phyloP scores from a whole-genome alignment of 345 rosid species.

The Linum tenue region DNA sequence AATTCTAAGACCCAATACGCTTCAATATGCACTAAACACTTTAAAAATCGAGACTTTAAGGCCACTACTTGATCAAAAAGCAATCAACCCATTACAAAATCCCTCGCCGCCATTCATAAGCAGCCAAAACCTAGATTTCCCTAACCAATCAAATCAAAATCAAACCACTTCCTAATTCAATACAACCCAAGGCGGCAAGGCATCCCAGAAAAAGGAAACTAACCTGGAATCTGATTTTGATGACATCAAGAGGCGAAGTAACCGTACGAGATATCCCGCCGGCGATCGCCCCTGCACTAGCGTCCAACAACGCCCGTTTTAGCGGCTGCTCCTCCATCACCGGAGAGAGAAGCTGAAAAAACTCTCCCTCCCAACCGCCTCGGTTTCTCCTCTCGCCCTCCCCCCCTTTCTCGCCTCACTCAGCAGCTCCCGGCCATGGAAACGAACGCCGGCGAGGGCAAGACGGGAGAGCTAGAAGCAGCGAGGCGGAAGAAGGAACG shows the following conservation, averaged over 20 bases:
- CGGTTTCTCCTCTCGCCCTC: background rate
- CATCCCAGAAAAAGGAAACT: constrained; percentile 2
- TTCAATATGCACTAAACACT: background rate
- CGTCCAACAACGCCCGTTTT: constrained; percentile 56
- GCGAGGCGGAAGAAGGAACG: background rate
- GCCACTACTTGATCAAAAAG: background rate
- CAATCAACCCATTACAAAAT: background rate
- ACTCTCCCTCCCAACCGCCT: background rate
- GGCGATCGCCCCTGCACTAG: constrained; percentile 66
- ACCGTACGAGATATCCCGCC: constrained; percentile 81
- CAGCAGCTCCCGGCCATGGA: background rate
- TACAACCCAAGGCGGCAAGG: background rate
- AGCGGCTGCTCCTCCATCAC: constrained; percentile 48
- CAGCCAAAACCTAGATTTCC: background rate
- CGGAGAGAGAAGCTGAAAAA: constrained; percentile 18
- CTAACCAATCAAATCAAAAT: background rate
- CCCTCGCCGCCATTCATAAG: background rate
- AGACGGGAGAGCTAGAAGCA: background rate
- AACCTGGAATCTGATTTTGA: constrained; percentile 97
- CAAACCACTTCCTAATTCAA: background rate
- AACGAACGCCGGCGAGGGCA: background rate
- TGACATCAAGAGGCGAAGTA: constrained; percentile 97
- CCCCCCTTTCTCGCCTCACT: background rate
- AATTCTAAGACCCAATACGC: no score
- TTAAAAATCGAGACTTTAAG: background rate